Evolutionary conservation across 1,284 basidiomycete genomes (phyloP), one percentile per base, ranked within the genome.

Genomic region (Anthracocystis walkeri): DNA sequence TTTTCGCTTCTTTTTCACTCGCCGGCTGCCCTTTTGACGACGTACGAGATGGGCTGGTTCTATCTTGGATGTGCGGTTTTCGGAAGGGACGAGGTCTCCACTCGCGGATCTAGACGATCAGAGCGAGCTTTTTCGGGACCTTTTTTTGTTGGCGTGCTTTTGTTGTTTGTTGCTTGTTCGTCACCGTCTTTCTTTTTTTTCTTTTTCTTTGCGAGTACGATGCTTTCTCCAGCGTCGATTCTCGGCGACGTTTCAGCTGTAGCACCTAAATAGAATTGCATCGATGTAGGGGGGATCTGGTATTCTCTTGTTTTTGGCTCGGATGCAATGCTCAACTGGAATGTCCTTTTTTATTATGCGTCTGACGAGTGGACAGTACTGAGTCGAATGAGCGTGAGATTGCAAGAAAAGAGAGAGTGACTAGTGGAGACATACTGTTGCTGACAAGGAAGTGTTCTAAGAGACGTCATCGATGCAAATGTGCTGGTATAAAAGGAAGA

Each of bases 101-200:
- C 29, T n/a, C 46, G n/a, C 27, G 48, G 29, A 49, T 49, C 48
- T 49, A 10, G 48, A 49, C 48, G 48, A 49, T 31, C 33, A 51
- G 12, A 18, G 50, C 12, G 35, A 38, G 14, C 14, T 33, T 38
- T 38, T 25, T 11, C n/a, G 33, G 50, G 50, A 25, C 31, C 27
- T 33, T 18, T 33, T 18, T 29, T 5, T 33, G 14, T 38, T 38
- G 11, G 35, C 35, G 35, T 55, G 41, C 29, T 29, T 35, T 41
- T 16, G 14, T n/a, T 33, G 16, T 31, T 18, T 11, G 33, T 48
- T 41, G 45, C 25, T 21, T 29, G 23, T 38, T 58, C 21, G 45
- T 45, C 27, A 38, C 42, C 44, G 21, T 25, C 48, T 33, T 25
- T 53, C n/a, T 41, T 21, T 16, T 1, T 21, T 33, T 45, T 45